These are phyloP conservation scores for Zoysia japonica DNA, from an alignment of 176 grass and related monocot species.

Conservation along the genomic window DNA sequence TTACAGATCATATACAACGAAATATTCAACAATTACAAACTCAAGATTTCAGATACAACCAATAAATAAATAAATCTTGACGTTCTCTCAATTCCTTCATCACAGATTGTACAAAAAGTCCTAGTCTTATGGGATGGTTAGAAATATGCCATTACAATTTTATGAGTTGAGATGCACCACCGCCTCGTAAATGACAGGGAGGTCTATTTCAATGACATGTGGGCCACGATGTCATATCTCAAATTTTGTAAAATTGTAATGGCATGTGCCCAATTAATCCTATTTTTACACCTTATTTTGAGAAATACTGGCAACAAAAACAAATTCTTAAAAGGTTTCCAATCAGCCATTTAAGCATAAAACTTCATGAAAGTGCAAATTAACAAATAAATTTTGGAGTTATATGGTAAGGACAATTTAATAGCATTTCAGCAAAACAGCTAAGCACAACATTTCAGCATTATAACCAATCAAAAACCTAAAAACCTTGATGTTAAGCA, in stretches of 20 bases:
- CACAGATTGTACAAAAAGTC: slow-evolving; percentile 1
- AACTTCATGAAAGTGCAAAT: neutral
- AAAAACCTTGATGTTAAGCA: neutral
- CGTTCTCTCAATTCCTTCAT: neutral
- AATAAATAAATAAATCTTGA: neutral
- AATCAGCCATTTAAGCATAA: neutral
- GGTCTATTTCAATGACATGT: too few relatives aligned
- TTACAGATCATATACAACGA: neutral
- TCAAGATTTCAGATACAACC: neutral
- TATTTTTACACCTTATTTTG: neutral
- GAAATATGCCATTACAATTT: too few relatives aligned
- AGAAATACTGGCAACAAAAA: neutral
- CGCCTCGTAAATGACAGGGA: too few relatives aligned
- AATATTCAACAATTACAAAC: slow-evolving; percentile 14
- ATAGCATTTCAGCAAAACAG: neutral
- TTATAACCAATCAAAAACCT: slow-evolving; percentile 9
- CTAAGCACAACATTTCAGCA: neutral
- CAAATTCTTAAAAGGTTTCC: neutral
- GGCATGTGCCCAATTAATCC: neutral
- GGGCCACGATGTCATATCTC: too few relatives aligned
- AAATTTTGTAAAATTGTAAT: too few relatives aligned
- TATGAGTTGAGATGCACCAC: too few relatives aligned
- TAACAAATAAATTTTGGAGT: neutral
- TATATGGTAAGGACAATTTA: neutral
- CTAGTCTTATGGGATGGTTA: too few relatives aligned